Conservation (phyloP, 2,329 filamentous ascomycete species). For the Verticillium tricorpus region DNA sequence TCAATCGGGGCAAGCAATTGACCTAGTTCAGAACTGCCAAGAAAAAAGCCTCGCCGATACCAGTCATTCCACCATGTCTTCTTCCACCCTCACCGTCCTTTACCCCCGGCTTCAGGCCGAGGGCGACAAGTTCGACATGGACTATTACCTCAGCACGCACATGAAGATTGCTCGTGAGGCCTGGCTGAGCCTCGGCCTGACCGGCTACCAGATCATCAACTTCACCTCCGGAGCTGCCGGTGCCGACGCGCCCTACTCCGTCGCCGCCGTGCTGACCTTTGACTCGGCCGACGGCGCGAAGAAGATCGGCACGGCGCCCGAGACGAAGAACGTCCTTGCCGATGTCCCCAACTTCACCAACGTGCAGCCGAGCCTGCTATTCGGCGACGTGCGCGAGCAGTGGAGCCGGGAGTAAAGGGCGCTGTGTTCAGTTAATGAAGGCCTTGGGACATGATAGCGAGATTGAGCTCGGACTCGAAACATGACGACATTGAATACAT, state of each 20-base stretch:
- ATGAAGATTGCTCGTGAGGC: constrained; percentile 22
- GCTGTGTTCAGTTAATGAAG: neutral
- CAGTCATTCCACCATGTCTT: neutral
- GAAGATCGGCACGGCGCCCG: constrained; percentile 6
- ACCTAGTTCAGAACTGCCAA: neutral
- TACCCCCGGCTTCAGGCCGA: constrained; percentile 33
- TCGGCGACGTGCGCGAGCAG: neutral
- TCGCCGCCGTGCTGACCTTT: constrained; percentile 25
- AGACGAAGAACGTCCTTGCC: constrained; percentile 17
- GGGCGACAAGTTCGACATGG: constrained; percentile 34
- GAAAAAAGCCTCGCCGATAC: neutral
- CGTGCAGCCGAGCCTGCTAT: constrained; percentile 8
- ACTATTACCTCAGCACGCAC: constrained; percentile 43
- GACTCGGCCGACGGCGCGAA: constrained; percentile 19
- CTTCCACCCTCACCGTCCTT: constrained; percentile 22
- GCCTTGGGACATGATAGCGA: too few species aligned
- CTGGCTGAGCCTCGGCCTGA: constrained; percentile 35
- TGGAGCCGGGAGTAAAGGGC: neutral
- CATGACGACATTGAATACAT: too few species aligned
- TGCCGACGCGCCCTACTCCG: constrained; percentile 14
- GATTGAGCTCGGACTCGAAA: too few species aligned
- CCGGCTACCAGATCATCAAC: constrained; percentile 25
- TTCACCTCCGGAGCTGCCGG: constrained; percentile 13
- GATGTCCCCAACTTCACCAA: constrained; percentile 29
- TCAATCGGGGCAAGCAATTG: neutral